Conservation (phyloP, 495 filamentous ascomycete species). For the Evansstolkia leycettana region DNA sequence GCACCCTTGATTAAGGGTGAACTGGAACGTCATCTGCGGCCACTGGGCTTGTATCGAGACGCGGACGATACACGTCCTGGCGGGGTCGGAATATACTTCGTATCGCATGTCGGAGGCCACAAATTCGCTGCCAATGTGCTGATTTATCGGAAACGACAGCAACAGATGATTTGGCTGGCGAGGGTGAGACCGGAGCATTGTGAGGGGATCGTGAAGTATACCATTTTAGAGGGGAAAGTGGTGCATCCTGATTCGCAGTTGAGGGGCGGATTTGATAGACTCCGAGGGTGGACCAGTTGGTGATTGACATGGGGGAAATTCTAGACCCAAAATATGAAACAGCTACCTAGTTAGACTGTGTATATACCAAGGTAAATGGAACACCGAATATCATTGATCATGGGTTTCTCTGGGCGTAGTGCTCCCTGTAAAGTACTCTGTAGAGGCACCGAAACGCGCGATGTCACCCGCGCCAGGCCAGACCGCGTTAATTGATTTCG, state of each 20-base stretch:
- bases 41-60: conserved; percentile 76
- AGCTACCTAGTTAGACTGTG: too few relatives aligned
- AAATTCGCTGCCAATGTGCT: conserved; percentile 89
- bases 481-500: conserved; percentile 18
- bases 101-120: conserved; percentile 90
- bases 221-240: conserved; percentile 82
- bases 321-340: too few relatives aligned
- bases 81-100: conserved; percentile 87
- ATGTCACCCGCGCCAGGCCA: conserved; percentile 9
- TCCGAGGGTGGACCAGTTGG: conserved; percentile 75
- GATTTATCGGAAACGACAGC: conserved; percentile 61
- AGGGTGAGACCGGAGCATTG: conserved; percentile 81
- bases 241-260: conserved; percentile 78
- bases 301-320: conserved; percentile 27
- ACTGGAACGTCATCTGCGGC: conserved; percentile 76
- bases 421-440: too few relatives aligned
- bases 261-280: conserved; percentile 78
- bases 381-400: not conserved
- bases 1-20: conserved; percentile 79
- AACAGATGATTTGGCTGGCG: conserved; percentile 90
- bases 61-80: conserved; percentile 72
- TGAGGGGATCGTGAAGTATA: conserved; percentile 82
- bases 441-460: conserved; percentile 6
- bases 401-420: too few relatives aligned
- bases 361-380: not conserved